phyloP scores from a whole-genome alignment of 2,329 filamentous ascomycete genomes.

The Fusarium lyarnte region DNA sequence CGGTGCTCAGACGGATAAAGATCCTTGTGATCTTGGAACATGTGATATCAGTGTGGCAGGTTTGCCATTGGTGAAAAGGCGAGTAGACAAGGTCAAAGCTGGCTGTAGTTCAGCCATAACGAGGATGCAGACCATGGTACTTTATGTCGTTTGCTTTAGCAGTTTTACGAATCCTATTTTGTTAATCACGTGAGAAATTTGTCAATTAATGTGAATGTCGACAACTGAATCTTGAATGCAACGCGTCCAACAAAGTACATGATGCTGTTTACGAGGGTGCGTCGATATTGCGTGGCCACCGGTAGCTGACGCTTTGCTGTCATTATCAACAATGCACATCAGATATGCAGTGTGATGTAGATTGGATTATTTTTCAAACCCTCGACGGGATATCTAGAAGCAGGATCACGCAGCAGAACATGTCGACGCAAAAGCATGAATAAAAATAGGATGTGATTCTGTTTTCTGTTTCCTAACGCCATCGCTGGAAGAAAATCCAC shows the following conservation, averaged over 20 bases:
- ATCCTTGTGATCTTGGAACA: neutral
- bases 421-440: neutral
- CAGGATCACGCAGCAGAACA: neutral
- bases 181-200: neutral
- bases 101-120: neutral
- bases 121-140: neutral
- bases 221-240: neutral
- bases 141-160: slow-evolving; percentile 24
- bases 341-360: neutral
- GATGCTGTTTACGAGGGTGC: too few relatives aligned
- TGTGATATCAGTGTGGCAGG: neutral
- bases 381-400: neutral
- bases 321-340: neutral
- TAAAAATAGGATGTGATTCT: neutral
- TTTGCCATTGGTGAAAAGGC: neutral
- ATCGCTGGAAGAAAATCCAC: slow-evolving; percentile 32
- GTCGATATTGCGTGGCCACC: neutral
- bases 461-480: slow-evolving; percentile 34
- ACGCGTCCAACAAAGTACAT: neutral
- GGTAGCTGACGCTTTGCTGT: neutral
- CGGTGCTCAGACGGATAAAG: neutral
- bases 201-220: neutral
- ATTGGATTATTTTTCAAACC: too few relatives aligned
- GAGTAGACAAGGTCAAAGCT: neutral
- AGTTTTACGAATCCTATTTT: slow-evolving; percentile 25